Percentiles rank a stretch among this genome's conserved stretches.
Conservation (phyloP, 2,329 filamentous ascomycete species). For the Chaetomium strumarium region DNA sequence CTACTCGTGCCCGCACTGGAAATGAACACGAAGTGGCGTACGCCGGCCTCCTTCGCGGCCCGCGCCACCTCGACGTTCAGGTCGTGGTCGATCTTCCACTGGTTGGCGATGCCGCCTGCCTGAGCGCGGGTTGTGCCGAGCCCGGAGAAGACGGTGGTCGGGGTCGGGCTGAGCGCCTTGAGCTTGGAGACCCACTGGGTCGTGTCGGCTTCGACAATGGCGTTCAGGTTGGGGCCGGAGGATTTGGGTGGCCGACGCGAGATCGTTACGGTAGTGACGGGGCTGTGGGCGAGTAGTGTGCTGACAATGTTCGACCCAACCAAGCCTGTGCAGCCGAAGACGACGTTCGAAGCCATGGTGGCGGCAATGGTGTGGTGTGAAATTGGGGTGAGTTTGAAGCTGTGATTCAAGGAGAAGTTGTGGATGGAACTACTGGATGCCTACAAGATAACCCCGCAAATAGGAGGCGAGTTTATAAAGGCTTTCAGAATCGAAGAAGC, state of each 20-base stretch:
- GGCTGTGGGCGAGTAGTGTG: slow-evolving; percentile 50
- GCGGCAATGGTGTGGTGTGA: not conserved
- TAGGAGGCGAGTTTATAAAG: not conserved
- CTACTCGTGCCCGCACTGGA: slow-evolving; percentile 50
- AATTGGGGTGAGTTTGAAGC: not conserved
- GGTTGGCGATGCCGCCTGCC: slow-evolving; percentile 70
- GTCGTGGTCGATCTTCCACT: slow-evolving; percentile 85
- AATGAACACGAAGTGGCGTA: slow-evolving; percentile 71
- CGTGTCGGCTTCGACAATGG: slow-evolving; percentile 62
- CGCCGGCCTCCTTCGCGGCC: slow-evolving; percentile 66
- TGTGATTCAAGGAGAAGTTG: not conserved
- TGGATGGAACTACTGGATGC: no score
- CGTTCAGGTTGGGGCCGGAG: slow-evolving; percentile 54
- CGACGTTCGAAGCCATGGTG: slow-evolving; percentile 12
- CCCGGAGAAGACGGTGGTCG: slow-evolving; percentile 65
- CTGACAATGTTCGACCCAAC: slow-evolving; percentile 69
- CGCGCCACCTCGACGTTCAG: slow-evolving; percentile 74
- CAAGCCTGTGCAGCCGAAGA: slow-evolving; percentile 59
- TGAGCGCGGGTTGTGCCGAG: slow-evolving; percentile 73
- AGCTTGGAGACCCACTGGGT: slow-evolving; percentile 62
- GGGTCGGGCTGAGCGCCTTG: slow-evolving; percentile 46
- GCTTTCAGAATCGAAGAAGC: not conserved
- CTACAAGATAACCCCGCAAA: no score
- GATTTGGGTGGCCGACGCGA: slow-evolving; percentile 58
- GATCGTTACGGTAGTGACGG: slow-evolving; percentile 52